Evolutionary conservation across 2,329 filamentous ascomycete genomes (phyloP).

Genomic region (Aspergillus nomiae): DNA sequence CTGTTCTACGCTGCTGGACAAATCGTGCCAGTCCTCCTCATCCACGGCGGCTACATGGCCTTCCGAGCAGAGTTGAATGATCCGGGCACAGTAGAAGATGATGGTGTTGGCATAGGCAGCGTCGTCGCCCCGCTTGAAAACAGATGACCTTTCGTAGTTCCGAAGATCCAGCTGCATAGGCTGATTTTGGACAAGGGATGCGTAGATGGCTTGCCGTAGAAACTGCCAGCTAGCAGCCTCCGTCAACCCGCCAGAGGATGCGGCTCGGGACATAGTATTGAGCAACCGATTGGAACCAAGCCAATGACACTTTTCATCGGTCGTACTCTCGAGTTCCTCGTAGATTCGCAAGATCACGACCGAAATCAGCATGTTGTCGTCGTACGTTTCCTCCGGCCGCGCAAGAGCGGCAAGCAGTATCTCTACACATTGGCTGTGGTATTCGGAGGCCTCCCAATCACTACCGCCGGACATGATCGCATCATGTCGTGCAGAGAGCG

Average conservation of each 20-base stretch:
- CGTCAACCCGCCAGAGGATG: conserved; percentile 41
- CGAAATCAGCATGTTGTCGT: conserved; percentile 51
- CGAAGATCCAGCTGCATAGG: conserved; percentile 41
- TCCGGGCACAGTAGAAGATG: conserved; percentile 43
- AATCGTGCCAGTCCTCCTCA: conserved; percentile 24
- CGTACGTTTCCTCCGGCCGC: conserved; percentile 45
- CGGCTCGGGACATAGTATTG: conserved; percentile 42
- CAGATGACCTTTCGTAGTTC: conserved; percentile 42
- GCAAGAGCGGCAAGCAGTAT: conserved; percentile 50
- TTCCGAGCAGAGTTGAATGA: conserved; percentile 33
- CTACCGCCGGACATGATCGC: conserved; percentile 39
- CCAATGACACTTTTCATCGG: conserved; percentile 41
- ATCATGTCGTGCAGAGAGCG: conserved; percentile 50
- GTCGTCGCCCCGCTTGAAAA: conserved; percentile 41
- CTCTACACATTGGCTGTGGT: conserved; percentile 50
- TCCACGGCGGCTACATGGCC: conserved; percentile 24
- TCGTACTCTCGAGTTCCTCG: conserved; percentile 44
- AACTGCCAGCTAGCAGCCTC: conserved; percentile 48
- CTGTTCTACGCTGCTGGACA: conserved; percentile 28
- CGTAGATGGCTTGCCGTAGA: conserved; percentile 45
- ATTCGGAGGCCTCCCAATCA: conserved; percentile 48
- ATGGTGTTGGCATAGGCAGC: conserved; percentile 42
- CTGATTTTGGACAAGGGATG: conserved; percentile 39
- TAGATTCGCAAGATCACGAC: conserved; percentile 54
- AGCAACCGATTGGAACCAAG: conserved; percentile 43